Evolutionary conservation across 2,329 filamentous ascomycete genomes (phyloP).

Genomic region (Fusarium tanahbumbuense): DNA sequence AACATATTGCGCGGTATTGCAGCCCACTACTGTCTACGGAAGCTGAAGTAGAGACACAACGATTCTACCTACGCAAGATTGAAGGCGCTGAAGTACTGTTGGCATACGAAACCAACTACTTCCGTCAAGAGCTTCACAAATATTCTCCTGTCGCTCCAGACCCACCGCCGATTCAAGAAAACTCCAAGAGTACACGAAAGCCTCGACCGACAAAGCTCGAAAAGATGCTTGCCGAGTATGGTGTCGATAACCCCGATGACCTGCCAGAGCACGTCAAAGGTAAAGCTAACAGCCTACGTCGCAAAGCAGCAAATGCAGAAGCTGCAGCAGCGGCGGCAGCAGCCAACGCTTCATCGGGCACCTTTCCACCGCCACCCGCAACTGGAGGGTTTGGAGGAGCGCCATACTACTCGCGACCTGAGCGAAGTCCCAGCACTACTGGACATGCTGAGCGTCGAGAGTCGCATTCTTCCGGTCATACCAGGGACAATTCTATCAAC

Average conservation of each 20-base stretch:
- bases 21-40: slow-evolving; percentile 83
- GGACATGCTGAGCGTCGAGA: slow-evolving; percentile 45
- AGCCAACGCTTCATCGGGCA: slow-evolving; percentile 35
- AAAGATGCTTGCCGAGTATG: slow-evolving; percentile 89
- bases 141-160: slow-evolving; percentile 91
- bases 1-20: slow-evolving; percentile 83
- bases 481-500: slow-evolving; percentile 55
- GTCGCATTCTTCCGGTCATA: slow-evolving; percentile 45
- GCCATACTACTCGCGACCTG: slow-evolving; percentile 42
- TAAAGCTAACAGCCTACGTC: slow-evolving; percentile 78
- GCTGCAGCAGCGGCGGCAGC: slow-evolving; percentile 59
- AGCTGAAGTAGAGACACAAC: slow-evolving; percentile 87
- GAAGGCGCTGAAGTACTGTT: slow-evolving; percentile 96
- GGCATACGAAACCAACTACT: slow-evolving; percentile 95
- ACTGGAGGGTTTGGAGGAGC: slow-evolving; percentile 42
- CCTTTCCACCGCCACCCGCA: slow-evolving; percentile 36
- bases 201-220: slow-evolving; percentile 96
- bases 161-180: slow-evolving; percentile 85
- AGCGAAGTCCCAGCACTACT: slow-evolving; percentile 42
- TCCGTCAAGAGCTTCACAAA: slow-evolving; percentile 93
- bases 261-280: slow-evolving; percentile 84
- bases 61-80: slow-evolving; percentile 96
- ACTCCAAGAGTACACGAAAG: slow-evolving; percentile 92
- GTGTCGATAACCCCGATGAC: slow-evolving; percentile 90
- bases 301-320: slow-evolving; percentile 74